These are phyloP conservation scores for Colletotrichum camelliae DNA, from an alignment of 2,329 filamentous ascomycete species.

Conservation along the genomic window DNA sequence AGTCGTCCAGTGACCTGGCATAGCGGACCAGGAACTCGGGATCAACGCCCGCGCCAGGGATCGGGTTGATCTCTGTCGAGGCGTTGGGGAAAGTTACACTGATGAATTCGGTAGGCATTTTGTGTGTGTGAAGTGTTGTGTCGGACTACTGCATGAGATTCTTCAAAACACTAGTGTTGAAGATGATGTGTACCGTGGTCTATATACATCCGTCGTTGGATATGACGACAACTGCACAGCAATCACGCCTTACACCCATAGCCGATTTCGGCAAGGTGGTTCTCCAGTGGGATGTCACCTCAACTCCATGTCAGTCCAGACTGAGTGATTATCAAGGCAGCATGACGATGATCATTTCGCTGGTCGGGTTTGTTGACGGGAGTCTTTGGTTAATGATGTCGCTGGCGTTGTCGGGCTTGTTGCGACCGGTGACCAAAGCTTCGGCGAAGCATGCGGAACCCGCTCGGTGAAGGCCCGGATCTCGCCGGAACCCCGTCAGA, in stretches of 20 bases:
- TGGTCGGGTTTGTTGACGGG: not conserved
- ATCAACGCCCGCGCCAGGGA: slow-evolving; percentile 57
- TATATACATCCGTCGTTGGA: slow-evolving; percentile 15
- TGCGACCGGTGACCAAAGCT: not conserved
- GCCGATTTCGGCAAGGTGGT: slow-evolving; percentile 20
- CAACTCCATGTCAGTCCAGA: not conserved
- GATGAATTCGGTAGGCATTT: slow-evolving; percentile 62
- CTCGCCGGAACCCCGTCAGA: not conserved
- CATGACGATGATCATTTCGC: not conserved
- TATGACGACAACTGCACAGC: slow-evolving; percentile 28
- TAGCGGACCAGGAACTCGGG: slow-evolving; percentile 62
- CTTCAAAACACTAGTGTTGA: not conserved
- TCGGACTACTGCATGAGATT: not conserved
- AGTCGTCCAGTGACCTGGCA: slow-evolving; percentile 62
- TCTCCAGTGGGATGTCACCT: slow-evolving; percentile 11
- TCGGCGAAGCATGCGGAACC: not conserved
- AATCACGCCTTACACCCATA: slow-evolving; percentile 28
- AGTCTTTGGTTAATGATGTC: not conserved
- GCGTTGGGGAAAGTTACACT: slow-evolving; percentile 61
- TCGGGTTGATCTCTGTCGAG: slow-evolving; percentile 60
- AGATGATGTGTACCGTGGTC: not conserved
- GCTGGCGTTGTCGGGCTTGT: not conserved
- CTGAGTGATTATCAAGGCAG: not conserved
- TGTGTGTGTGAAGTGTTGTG: slow-evolving; percentile 1
- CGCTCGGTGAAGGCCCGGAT: not conserved